Evolutionary conservation across 2,329 filamentous ascomycete genomes (phyloP).

Genomic region (Xylaria sp.): DNA sequence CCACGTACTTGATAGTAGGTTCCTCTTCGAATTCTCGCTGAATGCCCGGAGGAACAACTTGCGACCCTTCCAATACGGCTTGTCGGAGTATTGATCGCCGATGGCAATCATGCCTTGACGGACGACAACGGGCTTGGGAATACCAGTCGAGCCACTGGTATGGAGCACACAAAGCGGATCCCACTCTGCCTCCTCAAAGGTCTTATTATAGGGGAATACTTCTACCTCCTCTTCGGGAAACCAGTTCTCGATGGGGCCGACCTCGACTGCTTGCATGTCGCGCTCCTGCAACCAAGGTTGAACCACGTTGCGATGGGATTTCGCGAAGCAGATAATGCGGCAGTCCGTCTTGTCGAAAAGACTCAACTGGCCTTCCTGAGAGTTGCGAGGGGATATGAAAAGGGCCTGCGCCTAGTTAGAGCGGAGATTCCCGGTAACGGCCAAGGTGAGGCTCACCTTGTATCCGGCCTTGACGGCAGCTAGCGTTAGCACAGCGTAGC

Average conservation of each 20-base stretch:
- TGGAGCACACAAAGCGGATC: slow-evolving; percentile 51
- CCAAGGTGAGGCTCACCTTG: slow-evolving; percentile 37
- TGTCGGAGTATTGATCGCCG: slow-evolving; percentile 40
- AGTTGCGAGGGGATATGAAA: slow-evolving; percentile 54
- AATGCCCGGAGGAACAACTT: slow-evolving; percentile 28
- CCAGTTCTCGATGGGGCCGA: slow-evolving; percentile 43
- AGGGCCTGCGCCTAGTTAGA: slow-evolving; percentile 41
- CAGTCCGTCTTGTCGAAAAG: slow-evolving; percentile 53
- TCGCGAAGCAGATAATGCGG: slow-evolving; percentile 45
- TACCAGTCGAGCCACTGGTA: slow-evolving; percentile 53
- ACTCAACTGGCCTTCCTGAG: slow-evolving; percentile 50
- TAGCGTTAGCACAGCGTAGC: slow-evolving; percentile 36
- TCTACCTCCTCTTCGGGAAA: slow-evolving; percentile 44
- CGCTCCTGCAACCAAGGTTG: slow-evolving; percentile 47
- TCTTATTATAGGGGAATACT: slow-evolving; percentile 48
- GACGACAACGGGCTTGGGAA: slow-evolving; percentile 52
- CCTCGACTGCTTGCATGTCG: slow-evolving; percentile 47
- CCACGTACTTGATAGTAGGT: slow-evolving; percentile 39
- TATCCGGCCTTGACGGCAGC: slow-evolving; percentile 40
- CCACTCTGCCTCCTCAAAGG: slow-evolving; percentile 49
- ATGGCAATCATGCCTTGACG: slow-evolving; percentile 47
- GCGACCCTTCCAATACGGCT: slow-evolving; percentile 35
- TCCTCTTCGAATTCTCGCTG: slow-evolving; percentile 17
- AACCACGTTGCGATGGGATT: slow-evolving; percentile 39
- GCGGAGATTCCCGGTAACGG: neutral